phyloP scores from a whole-genome alignment of 768 basidiomycete genomes.

The Podaxis sp. region DNA sequence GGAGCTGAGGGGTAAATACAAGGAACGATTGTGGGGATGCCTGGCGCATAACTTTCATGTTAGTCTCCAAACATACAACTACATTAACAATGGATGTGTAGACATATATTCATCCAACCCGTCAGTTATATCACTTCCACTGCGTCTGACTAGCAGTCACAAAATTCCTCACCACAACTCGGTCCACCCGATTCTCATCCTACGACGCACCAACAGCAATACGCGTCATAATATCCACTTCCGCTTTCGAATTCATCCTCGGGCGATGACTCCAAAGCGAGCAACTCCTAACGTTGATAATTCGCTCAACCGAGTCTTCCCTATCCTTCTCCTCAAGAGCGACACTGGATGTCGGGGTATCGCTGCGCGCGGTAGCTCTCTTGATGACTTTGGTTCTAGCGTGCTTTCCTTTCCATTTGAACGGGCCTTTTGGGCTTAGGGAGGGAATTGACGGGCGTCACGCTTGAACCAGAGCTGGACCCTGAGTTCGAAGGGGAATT shows the following conservation, averaged over 20 bases:
- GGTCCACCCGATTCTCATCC: conserved; percentile 88
- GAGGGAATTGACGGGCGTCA: conserved; percentile 18
- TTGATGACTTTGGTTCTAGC: conserved; percentile 18
- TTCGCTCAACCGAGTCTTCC: conserved; percentile 61
- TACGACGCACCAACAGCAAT: conserved; percentile 90
- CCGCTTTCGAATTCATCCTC: conserved; percentile 79
- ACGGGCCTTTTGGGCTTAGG: conserved; percentile 16
- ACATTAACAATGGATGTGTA: no score
- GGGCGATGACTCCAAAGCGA: conserved; percentile 86
- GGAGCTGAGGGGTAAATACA: no score
- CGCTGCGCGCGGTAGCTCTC: background rate
- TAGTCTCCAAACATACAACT: no score
- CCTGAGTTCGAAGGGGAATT: background rate
- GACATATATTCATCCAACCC: no score
- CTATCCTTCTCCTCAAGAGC: background rate
- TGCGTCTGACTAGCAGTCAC: conserved; percentile 95
- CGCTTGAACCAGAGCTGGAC: background rate
- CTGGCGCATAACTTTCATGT: no score
- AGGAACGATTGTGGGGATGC: no score
- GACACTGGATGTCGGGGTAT: conserved; percentile 9
- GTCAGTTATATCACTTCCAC: conserved; percentile 82
- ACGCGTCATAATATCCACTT: conserved; percentile 94
- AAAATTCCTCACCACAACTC: conserved; percentile 93
- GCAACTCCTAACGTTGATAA: conserved; percentile 95
- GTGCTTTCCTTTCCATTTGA: conserved; percentile 21